Evolutionary conservation across 257 asterid genomes (phyloP), one percentile per base, ranked within the genome.

Genomic region (Knoxia roxburghii): DNA sequence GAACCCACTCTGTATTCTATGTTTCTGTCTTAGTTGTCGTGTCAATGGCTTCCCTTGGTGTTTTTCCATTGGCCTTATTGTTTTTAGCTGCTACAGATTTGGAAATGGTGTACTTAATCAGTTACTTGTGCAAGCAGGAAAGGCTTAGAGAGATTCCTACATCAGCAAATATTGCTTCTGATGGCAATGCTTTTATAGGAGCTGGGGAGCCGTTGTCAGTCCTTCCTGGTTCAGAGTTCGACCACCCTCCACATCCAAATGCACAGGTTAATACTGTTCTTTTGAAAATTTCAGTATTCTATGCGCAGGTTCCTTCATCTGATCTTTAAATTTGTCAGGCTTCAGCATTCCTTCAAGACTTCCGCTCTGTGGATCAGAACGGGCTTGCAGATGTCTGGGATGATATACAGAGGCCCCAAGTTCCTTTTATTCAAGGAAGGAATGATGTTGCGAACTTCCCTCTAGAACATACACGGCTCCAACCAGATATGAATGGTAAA

Each of bases 71-170:
- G 20, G 29, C 27, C 27, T 58, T 2, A 57, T 32, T 18, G 48
- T 35, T 33, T 58, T 33, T 2, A 57, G 54, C 43, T 48, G 41
- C 33, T 64, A 11, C 0, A 32, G 60, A 46, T 7, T n/a, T 30
- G 32, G 46, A 48, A 6, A 48, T 13, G 69, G 45, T 0, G 4
- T 65, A 24, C 17, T 50, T 12, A 33, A 50, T 32, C 35, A 20
- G 30, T 40, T 53, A 30, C 67, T 61, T 80, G 26, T 61, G 68
- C 61, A 72, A 83, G 63, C 87, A 94, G 98, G 98, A 87, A 60
- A 78, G 95, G 76, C 90, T 94, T 74, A 81, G 86, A 71, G 99
- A 94, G 88, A 94, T 90, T 76, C 99, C 99, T 33, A 79, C 87
- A 41, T 81, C 93, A 74, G 70, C 89, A 18, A 77, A 78, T 68